These are phyloP conservation scores for Pulveroboletus sp. DNA, from an alignment of 768 basidiomycete species.

Conservation along the genomic window DNA sequence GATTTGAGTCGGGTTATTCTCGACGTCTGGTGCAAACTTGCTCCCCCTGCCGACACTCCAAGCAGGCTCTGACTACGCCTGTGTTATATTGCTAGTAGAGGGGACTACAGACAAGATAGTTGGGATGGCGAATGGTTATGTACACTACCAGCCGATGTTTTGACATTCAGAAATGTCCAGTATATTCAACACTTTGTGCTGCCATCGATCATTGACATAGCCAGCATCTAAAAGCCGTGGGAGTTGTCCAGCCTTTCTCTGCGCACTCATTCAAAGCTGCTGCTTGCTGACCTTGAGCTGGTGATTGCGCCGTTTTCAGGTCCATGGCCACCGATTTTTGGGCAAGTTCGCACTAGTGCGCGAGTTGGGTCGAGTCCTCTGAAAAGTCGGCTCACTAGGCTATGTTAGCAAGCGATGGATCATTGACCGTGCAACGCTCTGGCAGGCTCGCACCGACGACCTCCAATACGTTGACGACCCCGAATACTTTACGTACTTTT, in stretches of 20 bases:
- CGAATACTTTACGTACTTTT: constrained; percentile 73
- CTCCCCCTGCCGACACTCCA: neutral
- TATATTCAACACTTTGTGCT: no score
- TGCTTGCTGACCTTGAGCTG: neutral
- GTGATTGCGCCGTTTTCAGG: neutral
- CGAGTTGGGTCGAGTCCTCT: constrained; percentile 12
- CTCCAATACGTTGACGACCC: constrained; percentile 72
- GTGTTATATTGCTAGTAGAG: neutral
- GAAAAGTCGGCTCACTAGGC: constrained; percentile 13
- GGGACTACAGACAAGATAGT: neutral
- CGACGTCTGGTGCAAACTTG: constrained; percentile 15
- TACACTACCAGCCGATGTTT: neutral
- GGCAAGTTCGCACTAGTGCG: constrained; percentile 86
- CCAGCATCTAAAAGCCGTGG: no score
- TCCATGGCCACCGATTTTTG: constrained; percentile 88
- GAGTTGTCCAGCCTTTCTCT: neutral
- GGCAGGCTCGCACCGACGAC: constrained; percentile 73
- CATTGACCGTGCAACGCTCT: constrained; percentile 72
- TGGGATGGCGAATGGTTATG: neutral
- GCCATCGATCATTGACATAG: no score
- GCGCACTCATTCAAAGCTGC: neutral
- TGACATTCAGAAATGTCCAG: no score
- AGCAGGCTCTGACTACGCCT: constrained; percentile 16
- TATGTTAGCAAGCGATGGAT: constrained; percentile 82
- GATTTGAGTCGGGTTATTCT: constrained; percentile 24